Evolutionary conservation across 192 early-diverging fungal species (phyloP), one percentile per base, ranked within the genome.

Genomic region (Mortierella claussenii): DNA sequence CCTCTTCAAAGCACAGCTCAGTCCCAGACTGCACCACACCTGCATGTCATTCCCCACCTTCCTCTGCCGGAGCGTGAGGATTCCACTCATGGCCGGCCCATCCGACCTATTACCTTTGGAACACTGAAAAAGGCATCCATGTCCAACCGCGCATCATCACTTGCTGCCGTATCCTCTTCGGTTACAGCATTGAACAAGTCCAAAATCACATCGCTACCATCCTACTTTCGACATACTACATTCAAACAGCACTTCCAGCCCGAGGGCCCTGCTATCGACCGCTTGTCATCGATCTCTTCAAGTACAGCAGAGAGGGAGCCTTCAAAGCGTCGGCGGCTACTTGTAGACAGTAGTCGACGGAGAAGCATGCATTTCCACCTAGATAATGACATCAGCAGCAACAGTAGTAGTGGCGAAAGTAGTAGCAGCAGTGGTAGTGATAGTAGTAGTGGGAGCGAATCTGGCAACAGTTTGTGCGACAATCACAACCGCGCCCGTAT

Each of bases 41-140:
- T n/a, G n/a, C 17, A 8, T 17, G 17, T 17, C 17, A 49, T 49
- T 17, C 1, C 15, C 47, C 47, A 49, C 13, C 15, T 11, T 11
- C 65, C 57, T 3, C 27, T 66, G 8, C 65, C 74, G 1, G 68
- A 69, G 30, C 68, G 68, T 5, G 68, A 69, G 24, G 68, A 71
- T 18, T 57, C 69, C 4, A 65, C 60, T 28, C 61, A 59, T 24
- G 50, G 59, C n/a, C 60, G 67, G 6, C 26, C 63, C 18, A 53
- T 59, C n/a, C 60, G 67, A 4, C 26, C 63, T 20, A 69, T 79
- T 27, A 79, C 76, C 10, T 69, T 70, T 50, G 68, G 66, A 13
- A 64, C 76, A 12, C 63, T 71, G 30, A 69, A 69, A 52, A 66
- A 68, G 36, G 68, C 78, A 9, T 71, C 67, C 32, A 65, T 70